Percentiles rank a stretch among this genome's conserved stretches.
These are phyloP conservation scores for Setaria italica DNA, from an alignment of 202 grass and related monocot species.

Conservation along the genomic window DNA sequence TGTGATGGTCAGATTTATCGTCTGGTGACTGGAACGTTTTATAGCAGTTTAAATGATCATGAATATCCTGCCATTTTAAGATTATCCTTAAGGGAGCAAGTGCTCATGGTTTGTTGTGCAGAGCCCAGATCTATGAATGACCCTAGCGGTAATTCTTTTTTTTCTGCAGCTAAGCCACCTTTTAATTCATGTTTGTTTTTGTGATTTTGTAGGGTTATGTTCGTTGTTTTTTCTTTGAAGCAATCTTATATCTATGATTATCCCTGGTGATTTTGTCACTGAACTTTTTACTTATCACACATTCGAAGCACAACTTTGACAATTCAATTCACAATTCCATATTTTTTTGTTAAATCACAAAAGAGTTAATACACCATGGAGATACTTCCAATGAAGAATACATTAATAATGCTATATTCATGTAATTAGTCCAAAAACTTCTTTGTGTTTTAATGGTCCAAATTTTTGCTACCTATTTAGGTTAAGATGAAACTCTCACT, in stretches of 20 bases:
- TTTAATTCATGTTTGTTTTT: constrained; percentile 19
- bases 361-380: not conserved
- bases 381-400: not conserved
- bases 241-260: constrained; percentile 25
- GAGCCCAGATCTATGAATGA: constrained; percentile 84
- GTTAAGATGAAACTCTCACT: constrained; percentile 38
- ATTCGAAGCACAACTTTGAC: constrained; percentile 1
- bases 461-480: constrained; percentile 18
- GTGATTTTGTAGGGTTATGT: not conserved
- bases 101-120: constrained; percentile 87
- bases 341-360: constrained; percentile 7
- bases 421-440: constrained; percentile 6
- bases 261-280: not conserved
- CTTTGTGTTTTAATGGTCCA: not conserved
- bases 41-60: constrained; percentile 76
- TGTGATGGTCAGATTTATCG: constrained; percentile 87
- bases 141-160: constrained; percentile 69
- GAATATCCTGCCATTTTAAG: constrained; percentile 91
- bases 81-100: constrained; percentile 85
- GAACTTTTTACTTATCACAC: not conserved
- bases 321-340: constrained; percentile 15
- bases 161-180: constrained; percentile 30
- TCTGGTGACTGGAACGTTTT: constrained; percentile 76
- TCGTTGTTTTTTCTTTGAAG: constrained; percentile 8
- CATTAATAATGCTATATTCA: not conserved